These are phyloP conservation scores for Stemphylium vesicarium DNA, from an alignment of 2,329 filamentous ascomycete species.

Conservation along the genomic window DNA sequence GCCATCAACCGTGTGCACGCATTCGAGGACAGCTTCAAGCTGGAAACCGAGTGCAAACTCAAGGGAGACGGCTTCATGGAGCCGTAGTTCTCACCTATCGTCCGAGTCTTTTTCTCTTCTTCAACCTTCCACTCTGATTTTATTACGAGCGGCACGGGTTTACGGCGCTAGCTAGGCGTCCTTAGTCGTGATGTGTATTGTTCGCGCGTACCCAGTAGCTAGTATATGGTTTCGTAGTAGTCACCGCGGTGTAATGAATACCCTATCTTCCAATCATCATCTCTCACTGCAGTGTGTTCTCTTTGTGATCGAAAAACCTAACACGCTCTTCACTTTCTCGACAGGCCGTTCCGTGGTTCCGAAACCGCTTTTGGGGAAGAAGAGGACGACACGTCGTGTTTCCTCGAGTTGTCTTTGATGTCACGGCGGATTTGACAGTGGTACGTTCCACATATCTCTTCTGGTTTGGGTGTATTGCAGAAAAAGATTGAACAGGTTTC, in stretches of 20 bases:
- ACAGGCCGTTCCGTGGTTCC: no score
- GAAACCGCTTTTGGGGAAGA: no score
- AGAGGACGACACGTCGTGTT: no score
- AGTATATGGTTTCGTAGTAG: neutral
- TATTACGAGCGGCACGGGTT: neutral
- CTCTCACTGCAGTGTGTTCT: neutral
- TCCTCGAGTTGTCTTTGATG: no score
- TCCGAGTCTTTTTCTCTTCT: neutral
- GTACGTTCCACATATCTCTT: no score
- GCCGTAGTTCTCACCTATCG: slow-evolving; percentile 23
- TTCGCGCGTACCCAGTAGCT: neutral
- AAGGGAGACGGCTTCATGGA: slow-evolving; percentile 45
- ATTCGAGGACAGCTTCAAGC: slow-evolving; percentile 35
- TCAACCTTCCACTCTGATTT: neutral
- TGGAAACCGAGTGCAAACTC: slow-evolving; percentile 40
- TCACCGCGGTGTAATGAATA: slow-evolving; percentile 1
- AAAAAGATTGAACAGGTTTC: no score
- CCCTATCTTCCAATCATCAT: neutral
- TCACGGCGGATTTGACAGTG: no score
- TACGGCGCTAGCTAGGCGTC: neutral
- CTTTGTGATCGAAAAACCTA: neutral
- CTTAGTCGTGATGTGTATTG: neutral
- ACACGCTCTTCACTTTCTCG: neutral
- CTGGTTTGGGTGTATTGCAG: no score
- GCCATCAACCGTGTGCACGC: slow-evolving; percentile 29